phyloP scores from a whole-genome alignment of 768 basidiomycete species.

The Tulasnella sp. region DNA sequence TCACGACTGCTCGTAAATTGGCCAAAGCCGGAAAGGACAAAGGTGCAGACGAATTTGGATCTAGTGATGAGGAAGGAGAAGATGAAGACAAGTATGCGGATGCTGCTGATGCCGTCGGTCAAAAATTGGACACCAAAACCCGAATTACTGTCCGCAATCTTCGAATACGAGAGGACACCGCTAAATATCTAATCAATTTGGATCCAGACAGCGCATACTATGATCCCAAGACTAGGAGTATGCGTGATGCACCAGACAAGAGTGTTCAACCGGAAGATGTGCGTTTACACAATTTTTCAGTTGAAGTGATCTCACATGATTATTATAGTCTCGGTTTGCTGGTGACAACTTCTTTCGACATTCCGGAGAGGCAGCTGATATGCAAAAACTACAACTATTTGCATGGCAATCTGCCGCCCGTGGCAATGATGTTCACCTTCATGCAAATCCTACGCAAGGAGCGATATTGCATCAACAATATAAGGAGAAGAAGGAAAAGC shows the following conservation, averaged over 20 bases:
- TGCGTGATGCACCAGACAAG: slow-evolving; percentile 88
- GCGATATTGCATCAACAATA: slow-evolving; percentile 85
- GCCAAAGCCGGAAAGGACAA: slow-evolving; percentile 71
- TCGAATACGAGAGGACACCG: slow-evolving; percentile 97
- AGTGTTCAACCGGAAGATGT: slow-evolving; percentile 79
- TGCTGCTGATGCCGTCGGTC: slow-evolving; percentile 92
- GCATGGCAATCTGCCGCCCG: slow-evolving; percentile 92
- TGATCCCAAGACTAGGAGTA: slow-evolving; percentile 97
- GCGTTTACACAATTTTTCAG: slow-evolving; percentile 23
- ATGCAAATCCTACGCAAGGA: slow-evolving; percentile 93
- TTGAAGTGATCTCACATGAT: neutral
- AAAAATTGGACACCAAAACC: slow-evolving; percentile 95
- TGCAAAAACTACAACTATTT: slow-evolving; percentile 86
- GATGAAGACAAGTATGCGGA: slow-evolving; percentile 99
- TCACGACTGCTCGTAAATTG: slow-evolving; percentile 85
- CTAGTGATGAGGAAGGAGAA: slow-evolving; percentile 87
- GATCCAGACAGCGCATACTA: slow-evolving; percentile 95
- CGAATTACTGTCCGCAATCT: slow-evolving; percentile 96
- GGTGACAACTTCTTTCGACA: slow-evolving; percentile 92
- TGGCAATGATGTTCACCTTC: slow-evolving; percentile 90
- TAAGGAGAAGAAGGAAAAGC: slow-evolving; percentile 79
- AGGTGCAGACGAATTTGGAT: slow-evolving; percentile 82
- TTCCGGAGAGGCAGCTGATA: slow-evolving; percentile 85
- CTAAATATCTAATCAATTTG: slow-evolving; percentile 94
- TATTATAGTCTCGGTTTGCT: slow-evolving; percentile 63